These are phyloP conservation scores for Umbelopsis ramanniana DNA, from an alignment of 192 early-diverging fungal genomes.

Conservation along the genomic window DNA sequence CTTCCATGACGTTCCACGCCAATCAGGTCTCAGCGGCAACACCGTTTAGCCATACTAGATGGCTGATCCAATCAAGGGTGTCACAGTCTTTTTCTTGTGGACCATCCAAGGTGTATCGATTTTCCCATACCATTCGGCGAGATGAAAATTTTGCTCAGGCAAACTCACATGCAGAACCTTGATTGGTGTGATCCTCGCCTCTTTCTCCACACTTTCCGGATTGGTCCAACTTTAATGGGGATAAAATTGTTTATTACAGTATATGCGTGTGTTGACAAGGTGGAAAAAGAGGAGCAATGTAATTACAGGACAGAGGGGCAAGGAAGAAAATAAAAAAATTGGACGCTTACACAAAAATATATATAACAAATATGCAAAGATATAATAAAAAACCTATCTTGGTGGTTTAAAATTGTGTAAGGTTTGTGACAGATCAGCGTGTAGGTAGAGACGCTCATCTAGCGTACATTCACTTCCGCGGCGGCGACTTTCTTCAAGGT, in stretches of 20 bases:
- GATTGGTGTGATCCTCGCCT: not conserved
- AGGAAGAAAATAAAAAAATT: not conserved
- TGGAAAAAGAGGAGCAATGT: not conserved
- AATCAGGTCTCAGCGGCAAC: too few species aligned
- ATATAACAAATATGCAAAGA: not conserved
- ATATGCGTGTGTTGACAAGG: too few species aligned
- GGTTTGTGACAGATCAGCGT: conserved; percentile 15
- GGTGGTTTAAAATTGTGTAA: conserved; percentile 3
- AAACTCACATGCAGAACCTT: conserved; percentile 10
- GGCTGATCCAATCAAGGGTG: not conserved
- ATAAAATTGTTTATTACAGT: too few species aligned
- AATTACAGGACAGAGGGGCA: not conserved
- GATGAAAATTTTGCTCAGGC: not conserved
- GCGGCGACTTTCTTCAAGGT: not conserved
- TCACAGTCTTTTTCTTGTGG: not conserved
- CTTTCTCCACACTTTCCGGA: not conserved
- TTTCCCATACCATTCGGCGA: not conserved
- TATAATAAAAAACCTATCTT: not conserved
- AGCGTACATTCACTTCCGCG: conserved; percentile 12
- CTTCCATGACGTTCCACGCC: too few species aligned
- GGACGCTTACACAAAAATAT: not conserved
- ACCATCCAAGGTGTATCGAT: not conserved
- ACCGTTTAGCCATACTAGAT: too few species aligned
- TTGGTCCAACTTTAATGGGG: not conserved
- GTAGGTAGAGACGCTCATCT: conserved; percentile 1